Conservation (phyloP, 2,329 filamentous ascomycete genomes). For the Parascedosporium putredinis region DNA sequence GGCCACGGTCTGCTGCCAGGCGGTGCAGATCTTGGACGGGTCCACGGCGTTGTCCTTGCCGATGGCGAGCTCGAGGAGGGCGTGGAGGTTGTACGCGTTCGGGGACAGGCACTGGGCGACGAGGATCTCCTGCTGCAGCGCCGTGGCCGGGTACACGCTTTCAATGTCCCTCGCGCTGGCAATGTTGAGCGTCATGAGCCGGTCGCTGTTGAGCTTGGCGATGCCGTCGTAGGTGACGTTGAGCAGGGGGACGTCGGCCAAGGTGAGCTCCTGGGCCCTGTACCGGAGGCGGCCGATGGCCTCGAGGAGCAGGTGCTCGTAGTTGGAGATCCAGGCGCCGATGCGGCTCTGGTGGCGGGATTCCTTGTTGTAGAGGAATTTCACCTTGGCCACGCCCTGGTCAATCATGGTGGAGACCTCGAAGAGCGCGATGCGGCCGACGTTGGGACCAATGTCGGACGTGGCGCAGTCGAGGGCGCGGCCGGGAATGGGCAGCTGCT, state of each 20-base stretch:
- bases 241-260: constrained; percentile 37
- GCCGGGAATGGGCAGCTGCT: constrained; percentile 32
- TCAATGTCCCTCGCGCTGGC: constrained; percentile 34
- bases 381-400: constrained; percentile 31
- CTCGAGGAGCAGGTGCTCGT: constrained; percentile 34
- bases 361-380: constrained; percentile 32
- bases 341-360: constrained; percentile 33
- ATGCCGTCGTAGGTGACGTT: constrained; percentile 36
- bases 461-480: constrained; percentile 25
- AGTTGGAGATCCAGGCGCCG: constrained; percentile 33
- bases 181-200: constrained; percentile 29
- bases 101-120: constrained; percentile 31
- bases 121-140: constrained; percentile 38
- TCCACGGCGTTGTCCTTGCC: constrained; percentile 28
- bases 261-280: constrained; percentile 35
- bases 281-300: constrained; percentile 29
- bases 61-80: constrained; percentile 36
- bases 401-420: constrained; percentile 39
- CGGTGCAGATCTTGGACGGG: constrained; percentile 32
- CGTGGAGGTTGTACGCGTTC: constrained; percentile 32
- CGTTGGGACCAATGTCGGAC: constrained; percentile 32
- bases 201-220: constrained; percentile 29
- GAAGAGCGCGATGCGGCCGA: constrained; percentile 39
- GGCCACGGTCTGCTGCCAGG: constrained; percentile 38
- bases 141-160: constrained; percentile 36